These are phyloP conservation scores for Curvularia sp. DNA, from an alignment of 2,329 filamentous ascomycete genomes.

Conservation along the genomic window DNA sequence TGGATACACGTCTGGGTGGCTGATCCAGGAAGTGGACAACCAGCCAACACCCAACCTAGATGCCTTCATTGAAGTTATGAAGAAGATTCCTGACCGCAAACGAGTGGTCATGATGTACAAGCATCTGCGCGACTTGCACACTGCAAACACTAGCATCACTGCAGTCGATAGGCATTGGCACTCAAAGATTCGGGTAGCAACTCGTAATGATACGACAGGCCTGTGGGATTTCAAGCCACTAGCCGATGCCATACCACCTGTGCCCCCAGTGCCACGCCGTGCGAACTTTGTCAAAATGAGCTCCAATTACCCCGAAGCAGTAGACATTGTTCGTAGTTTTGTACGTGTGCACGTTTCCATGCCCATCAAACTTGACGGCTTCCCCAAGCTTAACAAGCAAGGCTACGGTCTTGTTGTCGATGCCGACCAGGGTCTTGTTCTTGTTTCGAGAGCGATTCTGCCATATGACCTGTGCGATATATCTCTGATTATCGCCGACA, in stretches of 20 bases:
- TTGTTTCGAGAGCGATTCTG: constrained; percentile 92
- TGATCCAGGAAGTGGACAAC: constrained; percentile 91
- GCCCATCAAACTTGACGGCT: constrained; percentile 97
- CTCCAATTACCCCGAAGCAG: constrained; percentile 86
- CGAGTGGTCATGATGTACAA: constrained; percentile 95
- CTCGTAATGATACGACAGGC: constrained; percentile 87
- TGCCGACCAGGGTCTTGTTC: constrained; percentile 90
- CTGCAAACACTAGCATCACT: constrained; percentile 88
- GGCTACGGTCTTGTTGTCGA: constrained; percentile 98
- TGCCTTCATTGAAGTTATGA: constrained; percentile 90
- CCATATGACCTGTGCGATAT: constrained; percentile 98
- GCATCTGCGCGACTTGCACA: constrained; percentile 93
- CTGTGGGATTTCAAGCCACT: constrained; percentile 95
- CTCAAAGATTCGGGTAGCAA: constrained; percentile 89
- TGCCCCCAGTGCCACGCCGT: constrained; percentile 73
- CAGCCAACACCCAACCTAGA: constrained; percentile 87
- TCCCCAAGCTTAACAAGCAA: constrained; percentile 90
- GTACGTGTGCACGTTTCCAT: constrained; percentile 91
- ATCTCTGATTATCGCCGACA: constrained; percentile 93
- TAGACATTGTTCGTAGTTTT: constrained; percentile 91
- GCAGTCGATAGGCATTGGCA: constrained; percentile 96
- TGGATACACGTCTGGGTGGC: constrained; percentile 87
- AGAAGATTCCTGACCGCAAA: constrained; percentile 78
- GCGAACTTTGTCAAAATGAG: constrained; percentile 93
- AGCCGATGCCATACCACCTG: constrained; percentile 77